phyloP scores from a whole-genome alignment of 1,284 basidiomycete species.

The Cystobasidium sp. region DNA sequence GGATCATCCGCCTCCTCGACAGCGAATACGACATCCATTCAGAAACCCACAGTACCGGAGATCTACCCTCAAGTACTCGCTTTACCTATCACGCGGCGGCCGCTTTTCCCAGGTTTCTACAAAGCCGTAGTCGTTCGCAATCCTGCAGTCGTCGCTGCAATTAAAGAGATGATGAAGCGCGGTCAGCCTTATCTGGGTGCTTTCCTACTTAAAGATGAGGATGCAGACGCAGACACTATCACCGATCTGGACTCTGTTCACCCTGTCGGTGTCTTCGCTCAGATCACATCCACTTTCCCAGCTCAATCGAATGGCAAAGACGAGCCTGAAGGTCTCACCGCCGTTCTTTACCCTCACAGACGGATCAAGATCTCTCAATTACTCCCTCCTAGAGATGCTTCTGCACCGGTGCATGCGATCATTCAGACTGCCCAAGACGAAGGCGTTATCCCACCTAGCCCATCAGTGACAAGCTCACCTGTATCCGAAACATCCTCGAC shows the following conservation, averaged over 20 bases:
- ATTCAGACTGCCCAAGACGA: constrained; percentile 45
- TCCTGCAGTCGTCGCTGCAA: constrained; percentile 87
- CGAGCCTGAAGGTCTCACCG: constrained; percentile 74
- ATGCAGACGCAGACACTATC: constrained; percentile 78
- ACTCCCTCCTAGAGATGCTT: constrained; percentile 54
- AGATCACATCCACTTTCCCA: constrained; percentile 93
- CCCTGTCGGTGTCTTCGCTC: constrained; percentile 93
- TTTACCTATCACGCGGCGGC: constrained; percentile 91
- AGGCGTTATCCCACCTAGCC: constrained; percentile 38
- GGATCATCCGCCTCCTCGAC: constrained; percentile 13
- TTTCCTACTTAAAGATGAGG: constrained; percentile 94
- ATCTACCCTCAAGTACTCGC: constrained; percentile 91
- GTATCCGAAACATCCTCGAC: constrained; percentile 4
- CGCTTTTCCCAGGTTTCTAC: constrained; percentile 97
- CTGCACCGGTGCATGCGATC: constrained; percentile 50
- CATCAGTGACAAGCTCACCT: neutral
- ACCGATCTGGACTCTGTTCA: constrained; percentile 76
- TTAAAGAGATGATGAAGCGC: constrained; percentile 94
- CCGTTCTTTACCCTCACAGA: constrained; percentile 92
- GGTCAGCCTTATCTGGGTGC: constrained; percentile 98
- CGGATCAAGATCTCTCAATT: constrained; percentile 89
- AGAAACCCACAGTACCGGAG: constrained; percentile 45
- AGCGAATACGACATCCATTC: constrained; percentile 33
- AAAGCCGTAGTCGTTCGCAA: constrained; percentile 92
- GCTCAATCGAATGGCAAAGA: constrained; percentile 59